Conservation (phyloP, 306 rosid species). For the Corylus avellana region DNA sequence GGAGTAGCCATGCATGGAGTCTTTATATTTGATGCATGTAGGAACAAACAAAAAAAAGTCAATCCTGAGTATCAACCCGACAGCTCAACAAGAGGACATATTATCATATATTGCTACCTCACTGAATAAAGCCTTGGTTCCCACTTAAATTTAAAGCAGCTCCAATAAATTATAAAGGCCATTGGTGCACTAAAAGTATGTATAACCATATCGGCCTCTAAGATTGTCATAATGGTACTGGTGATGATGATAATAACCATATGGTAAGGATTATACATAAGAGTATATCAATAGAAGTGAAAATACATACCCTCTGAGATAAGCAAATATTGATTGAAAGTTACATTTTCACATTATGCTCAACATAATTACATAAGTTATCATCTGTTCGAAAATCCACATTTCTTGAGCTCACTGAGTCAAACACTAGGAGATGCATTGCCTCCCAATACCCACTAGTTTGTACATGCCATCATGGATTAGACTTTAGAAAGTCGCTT, state of each 20-base stretch:
- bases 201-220: background rate
- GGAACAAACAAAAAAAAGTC: background rate
- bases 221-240: background rate
- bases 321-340: background rate
- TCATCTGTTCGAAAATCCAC: background rate
- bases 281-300: background rate
- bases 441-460: background rate
- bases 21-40: background rate
- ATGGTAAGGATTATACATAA: background rate
- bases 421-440: background rate
- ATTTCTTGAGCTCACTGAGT: background rate
- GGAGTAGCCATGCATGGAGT: background rate
- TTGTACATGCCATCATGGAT: background rate
- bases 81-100: background rate
- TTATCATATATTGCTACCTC: background rate
- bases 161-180: background rate
- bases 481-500: background rate
- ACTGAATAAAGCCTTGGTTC: background rate
- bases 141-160: background rate
- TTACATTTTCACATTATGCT: background rate
- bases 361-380: background rate
- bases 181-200: background rate
- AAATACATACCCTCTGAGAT: background rate
- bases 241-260: background rate
- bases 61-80: background rate